These are phyloP conservation scores for Balakata baccata DNA, from an alignment of 345 rosid genomes.

Conservation along the genomic window DNA sequence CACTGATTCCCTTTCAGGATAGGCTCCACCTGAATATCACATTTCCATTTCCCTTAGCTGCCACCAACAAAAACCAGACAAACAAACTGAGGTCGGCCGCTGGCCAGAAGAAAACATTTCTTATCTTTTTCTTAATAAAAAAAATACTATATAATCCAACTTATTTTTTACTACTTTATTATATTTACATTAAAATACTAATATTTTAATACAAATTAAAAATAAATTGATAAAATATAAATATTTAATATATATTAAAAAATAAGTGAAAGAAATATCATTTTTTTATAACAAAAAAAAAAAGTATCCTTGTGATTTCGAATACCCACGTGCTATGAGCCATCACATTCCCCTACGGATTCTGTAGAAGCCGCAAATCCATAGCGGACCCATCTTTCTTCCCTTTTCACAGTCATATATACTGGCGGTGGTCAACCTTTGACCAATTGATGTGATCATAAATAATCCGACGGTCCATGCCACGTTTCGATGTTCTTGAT, in stretches of 20 bases:
- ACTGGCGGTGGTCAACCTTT: neutral
- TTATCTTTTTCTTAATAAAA: too few species aligned
- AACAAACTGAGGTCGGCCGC: neutral
- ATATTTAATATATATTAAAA: too few species aligned
- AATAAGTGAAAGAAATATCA: too few species aligned
- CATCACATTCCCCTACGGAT: neutral
- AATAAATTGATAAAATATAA: too few species aligned
- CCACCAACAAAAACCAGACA: constrained; percentile 8
- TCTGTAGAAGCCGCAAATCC: constrained; percentile 23
- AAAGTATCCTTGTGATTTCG: too few species aligned
- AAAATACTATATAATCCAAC: too few species aligned
- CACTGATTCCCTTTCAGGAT: constrained; percentile 5
- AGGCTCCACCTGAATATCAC: constrained; percentile 11
- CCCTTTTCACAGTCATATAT: neutral
- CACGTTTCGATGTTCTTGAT: neutral
- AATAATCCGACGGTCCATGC: constrained; percentile 2
- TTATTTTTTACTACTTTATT: too few species aligned
- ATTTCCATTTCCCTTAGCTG: neutral
- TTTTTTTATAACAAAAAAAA: too few species aligned
- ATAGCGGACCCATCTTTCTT: constrained; percentile 11
- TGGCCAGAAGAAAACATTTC: neutral
- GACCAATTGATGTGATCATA: neutral
- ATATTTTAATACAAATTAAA: too few species aligned
- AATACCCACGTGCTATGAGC: neutral
- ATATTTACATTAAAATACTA: too few species aligned